Evolutionary conservation across 2,329 filamentous ascomycete species (phyloP), one percentile per base, ranked within the genome.

Genomic region (Akanthomyces muscarius): DNA sequence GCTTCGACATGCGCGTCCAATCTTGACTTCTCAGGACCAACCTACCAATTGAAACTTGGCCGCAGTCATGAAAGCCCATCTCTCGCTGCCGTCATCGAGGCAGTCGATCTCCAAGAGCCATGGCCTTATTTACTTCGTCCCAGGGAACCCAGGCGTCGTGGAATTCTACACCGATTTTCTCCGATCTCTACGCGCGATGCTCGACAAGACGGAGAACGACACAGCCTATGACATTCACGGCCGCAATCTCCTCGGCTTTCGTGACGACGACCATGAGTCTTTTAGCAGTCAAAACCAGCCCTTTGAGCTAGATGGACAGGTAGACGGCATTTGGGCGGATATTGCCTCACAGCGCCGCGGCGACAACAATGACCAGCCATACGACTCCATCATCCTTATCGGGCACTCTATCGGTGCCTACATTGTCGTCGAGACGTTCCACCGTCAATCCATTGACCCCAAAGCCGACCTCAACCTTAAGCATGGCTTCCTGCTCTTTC

Each of bases 331-430:
- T 6, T 79, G 80, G 55, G 66, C 71, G 1, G 73, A 77, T 13
- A 67, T 83, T 5, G 71, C 73, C 1, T 54, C 69, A 62, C 65
- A 65, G 2, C 71, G 69, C 4, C 61, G 71, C 45, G 76, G 74
- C 42, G 44, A 30, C 47, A 14, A 5, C 48, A 6, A 33, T 5
- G 48, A 33, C 14, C 69, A 73, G 53, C 71, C 75, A 0, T 87
- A 84, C 66, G 80, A 86, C 69, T 78, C 79, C 56, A 83, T 92
- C 21, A 79, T 91, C 8, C 75, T 93, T 18, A 83, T 89, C 56
- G 90, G 89, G 4, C 90, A 93, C 73, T 91, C 89, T 0, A 87
- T 93, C 1, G 90, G 90, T 28, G 78, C 85, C 11, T 93, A 90
- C 71, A 88, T 93, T 23, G 77, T 83, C 3, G 83, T 92, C 66